Evolutionary conservation across 352 stramenopile species (phyloP), one percentile per base, ranked within the genome.

Genomic region (Pythium aristosporum): DNA sequence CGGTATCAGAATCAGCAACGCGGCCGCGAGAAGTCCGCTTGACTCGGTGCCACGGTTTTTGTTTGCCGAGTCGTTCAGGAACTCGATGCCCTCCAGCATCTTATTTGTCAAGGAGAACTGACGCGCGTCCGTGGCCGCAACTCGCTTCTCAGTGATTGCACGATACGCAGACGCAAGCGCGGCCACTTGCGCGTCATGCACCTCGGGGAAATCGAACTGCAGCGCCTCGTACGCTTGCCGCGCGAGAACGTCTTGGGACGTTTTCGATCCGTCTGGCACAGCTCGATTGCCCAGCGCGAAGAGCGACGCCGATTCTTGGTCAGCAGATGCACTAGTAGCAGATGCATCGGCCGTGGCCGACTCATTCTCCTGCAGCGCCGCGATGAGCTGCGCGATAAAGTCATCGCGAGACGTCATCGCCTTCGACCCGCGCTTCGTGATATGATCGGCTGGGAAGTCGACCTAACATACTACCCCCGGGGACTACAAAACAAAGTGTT

Each of bases 361-460:
- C 16, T 75, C 67, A 41, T 87, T 85, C 69, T 80, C 77, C 54
- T 82, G 51, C 15, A 89, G 71, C 51, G 77, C 80, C 23, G 75
- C 72, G 54, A 89, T 77, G 52, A 89, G 74, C 65, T 81, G 67
- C 58, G 75, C 65, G 67, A 89, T 73, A 66, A 89, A 87, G 50
- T 65, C 56, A 50, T 77, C 72, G 41, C 77, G 74, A 63, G 55
- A 67, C 30, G 51, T 34, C 61, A 67, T 67, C 1, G 44, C 16
- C 52, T 20, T 11, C 18, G 8, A 2, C 9, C 10, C 13, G 50
- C 30, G 5, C 16, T 20, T 15, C 4, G 13, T 42, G 50, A 28
- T 42, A 25, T 9, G 36, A 18, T 44, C 18, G 25, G 25, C 9
- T 57, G 30, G 23, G 23, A 42, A 30, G 50, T 25, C 18, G 30